Conservation (phyloP, 345 rosid genomes). For the Eucalyptus shirleyi region DNA sequence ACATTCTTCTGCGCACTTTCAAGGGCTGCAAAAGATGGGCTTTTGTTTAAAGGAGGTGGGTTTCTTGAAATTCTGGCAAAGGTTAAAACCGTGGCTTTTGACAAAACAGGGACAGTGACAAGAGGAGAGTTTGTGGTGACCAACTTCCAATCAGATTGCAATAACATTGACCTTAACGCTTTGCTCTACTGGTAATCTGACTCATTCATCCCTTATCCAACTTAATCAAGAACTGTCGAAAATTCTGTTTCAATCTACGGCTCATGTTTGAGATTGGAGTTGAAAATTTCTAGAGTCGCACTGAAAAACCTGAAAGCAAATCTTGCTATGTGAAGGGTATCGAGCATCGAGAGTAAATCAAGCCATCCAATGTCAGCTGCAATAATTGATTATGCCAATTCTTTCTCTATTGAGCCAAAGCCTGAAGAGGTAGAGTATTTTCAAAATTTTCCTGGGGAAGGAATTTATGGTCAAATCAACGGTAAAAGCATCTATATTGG, state of each 20-base stretch:
- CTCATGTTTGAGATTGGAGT: neutral
- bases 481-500: conserved; percentile 52
- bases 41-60: conserved; percentile 66
- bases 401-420: conserved; percentile 41
- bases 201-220: neutral
- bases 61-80: conserved; percentile 63
- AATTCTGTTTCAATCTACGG: neutral
- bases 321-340: conserved; percentile 31
- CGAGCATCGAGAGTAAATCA: conserved; percentile 77
- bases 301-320: neutral
- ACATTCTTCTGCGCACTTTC: conserved; percentile 81
- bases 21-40: conserved; percentile 65
- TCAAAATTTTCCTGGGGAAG: conserved; percentile 78
- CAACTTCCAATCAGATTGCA: conserved; percentile 31
- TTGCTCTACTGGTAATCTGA: conserved; percentile 49
- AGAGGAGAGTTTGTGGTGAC: conserved; percentile 69
- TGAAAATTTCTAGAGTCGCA: neutral
- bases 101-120: conserved; percentile 85
- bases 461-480: conserved; percentile 53
- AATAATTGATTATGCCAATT: conserved; percentile 46
- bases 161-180: conserved; percentile 18
- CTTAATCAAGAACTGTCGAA: neutral
- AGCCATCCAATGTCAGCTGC: conserved; percentile 89
- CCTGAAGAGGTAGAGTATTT: conserved; percentile 56
- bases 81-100: conserved; percentile 63